phyloP scores from a whole-genome alignment of 345 rosid species.

The Rhodomyrtus tomentosa region DNA sequence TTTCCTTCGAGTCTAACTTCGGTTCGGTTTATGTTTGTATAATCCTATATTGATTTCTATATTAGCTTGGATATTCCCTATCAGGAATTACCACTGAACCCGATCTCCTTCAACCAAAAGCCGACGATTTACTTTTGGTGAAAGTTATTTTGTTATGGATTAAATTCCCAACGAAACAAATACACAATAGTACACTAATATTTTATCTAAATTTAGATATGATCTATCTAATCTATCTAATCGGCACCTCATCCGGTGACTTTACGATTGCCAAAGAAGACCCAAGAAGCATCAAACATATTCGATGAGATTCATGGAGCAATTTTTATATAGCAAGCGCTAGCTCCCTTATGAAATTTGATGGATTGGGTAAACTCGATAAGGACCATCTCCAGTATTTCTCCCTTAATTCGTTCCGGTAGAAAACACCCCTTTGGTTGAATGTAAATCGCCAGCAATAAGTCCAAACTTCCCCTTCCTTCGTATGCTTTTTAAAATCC shows the following conservation, averaged over 20 bases:
- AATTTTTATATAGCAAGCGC: too few relatives aligned
- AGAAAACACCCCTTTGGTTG: background rate
- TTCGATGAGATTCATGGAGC: background rate
- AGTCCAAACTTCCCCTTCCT: background rate
- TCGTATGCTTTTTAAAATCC: background rate
- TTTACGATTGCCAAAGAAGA: conserved; percentile 8
- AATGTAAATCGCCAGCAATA: background rate
- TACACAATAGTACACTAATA: too few relatives aligned
- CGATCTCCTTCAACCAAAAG: too few relatives aligned
- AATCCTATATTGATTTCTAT: too few relatives aligned
- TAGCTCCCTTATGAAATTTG: background rate
- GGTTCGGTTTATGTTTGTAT: too few relatives aligned
- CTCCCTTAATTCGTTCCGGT: background rate
- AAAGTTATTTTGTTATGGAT: too few relatives aligned
- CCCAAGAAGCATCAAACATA: conserved; percentile 10
- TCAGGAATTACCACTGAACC: too few relatives aligned
- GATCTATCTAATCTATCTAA: too few relatives aligned
- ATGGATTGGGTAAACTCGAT: background rate
- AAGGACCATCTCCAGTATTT: background rate
- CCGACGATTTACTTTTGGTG: too few relatives aligned
- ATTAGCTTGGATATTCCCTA: too few relatives aligned
- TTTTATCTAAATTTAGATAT: background rate
- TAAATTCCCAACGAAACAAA: too few relatives aligned
- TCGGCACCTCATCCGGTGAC: background rate
- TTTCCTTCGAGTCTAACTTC: too few relatives aligned